A percentile compares a stretch with the other conserved stretches of the same genome.
Evolutionary conservation across 2,329 filamentous ascomycete species (phyloP).

Genomic region (Ceratocystis smalleyi): DNA sequence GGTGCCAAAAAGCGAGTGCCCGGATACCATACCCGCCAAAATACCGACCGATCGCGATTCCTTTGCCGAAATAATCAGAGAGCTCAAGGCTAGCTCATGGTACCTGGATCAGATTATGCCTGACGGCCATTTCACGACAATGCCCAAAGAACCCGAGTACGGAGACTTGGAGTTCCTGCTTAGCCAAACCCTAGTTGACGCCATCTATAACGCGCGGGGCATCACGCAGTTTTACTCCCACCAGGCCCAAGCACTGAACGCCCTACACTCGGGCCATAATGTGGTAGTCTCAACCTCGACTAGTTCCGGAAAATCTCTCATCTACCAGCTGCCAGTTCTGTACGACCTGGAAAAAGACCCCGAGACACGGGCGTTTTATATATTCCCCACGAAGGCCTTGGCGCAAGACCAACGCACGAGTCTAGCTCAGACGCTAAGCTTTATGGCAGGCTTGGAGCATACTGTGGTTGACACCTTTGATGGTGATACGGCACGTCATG

Average conservation of each 20-base stretch:
- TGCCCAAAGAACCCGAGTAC: constrained; percentile 65
- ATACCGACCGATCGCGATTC: constrained; percentile 69
- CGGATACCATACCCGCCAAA: constrained; percentile 41
- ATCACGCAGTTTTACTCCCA: constrained; percentile 82
- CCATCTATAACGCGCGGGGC: constrained; percentile 76
- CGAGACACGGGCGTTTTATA: constrained; percentile 79
- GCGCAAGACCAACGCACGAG: constrained; percentile 89
- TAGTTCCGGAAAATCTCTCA: constrained; percentile 92
- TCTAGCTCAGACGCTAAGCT: constrained; percentile 67
- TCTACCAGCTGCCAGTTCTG: constrained; percentile 88
- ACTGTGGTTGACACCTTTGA: constrained; percentile 85
- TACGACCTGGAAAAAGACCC: constrained; percentile 67
- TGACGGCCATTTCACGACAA: constrained; percentile 80
- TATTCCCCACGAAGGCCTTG: constrained; percentile 92
- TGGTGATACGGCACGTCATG: constrained; percentile 74
- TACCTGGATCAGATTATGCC: constrained; percentile 88
- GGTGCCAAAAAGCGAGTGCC: neutral
- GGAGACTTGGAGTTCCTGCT: constrained; percentile 74
- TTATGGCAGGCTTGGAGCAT: constrained; percentile 61
- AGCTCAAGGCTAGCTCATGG: constrained; percentile 70
- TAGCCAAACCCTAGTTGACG: constrained; percentile 87
- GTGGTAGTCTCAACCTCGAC: constrained; percentile 92
- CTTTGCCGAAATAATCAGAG: constrained; percentile 70
- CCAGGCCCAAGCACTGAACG: constrained; percentile 86
- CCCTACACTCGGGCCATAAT: constrained; percentile 62